Base-by-base conservation (phyloP, 495 filamentous ascomycete species). In the Bryoglossum gracile region DNA sequence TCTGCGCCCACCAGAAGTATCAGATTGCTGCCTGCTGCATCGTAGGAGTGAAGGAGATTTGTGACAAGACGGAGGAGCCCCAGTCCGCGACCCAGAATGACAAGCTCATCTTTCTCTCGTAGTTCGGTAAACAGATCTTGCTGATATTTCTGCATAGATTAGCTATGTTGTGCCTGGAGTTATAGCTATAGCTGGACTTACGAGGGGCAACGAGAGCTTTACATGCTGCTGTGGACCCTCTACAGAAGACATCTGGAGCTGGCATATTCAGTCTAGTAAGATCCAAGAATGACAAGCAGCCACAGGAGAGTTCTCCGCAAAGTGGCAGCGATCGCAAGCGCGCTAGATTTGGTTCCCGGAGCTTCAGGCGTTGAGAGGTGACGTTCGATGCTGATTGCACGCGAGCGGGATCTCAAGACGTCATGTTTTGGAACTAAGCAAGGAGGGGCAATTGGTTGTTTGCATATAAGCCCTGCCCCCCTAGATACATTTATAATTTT, bases 21-120 rank as follows among this genome's bases (percentile, higher is more conserved):
- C 36, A 98, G 64, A 62, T 95, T 96, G 65, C 90, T 90, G 4
- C 94, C 92, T 5, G 89, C 88, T 2, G 88, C 91, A 74, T 98
- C 92, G 67, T 95, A 95, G 17, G 89, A 88, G 63, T 98, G 94
- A 26, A 98, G 79, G 8, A 98, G 78, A 62, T 96, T 97, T 13
- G 89, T 94, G 50, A 95, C 78, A 14, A 97, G 70, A 40, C 87
- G 87, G 45, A 96, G 76, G 14, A 97, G 81, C 44, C 92, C 92
- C 14, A 97, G 81, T 56, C 92, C 92, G 44, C 90, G 86, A 2
- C 90, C 91, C 30, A 96, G 75, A 33, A 97, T 72, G 57, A 96
- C 81, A 53, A 97, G 81, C 66, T 91, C 86, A 86, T 98, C 92
- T 67, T 95, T 87, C 43, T 79, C 69, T 49, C 87, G 82, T 50